phyloP scores from a whole-genome alignment of 2,329 filamentous ascomycete genomes.

The Phaeosphaeriaceae sp. region DNA sequence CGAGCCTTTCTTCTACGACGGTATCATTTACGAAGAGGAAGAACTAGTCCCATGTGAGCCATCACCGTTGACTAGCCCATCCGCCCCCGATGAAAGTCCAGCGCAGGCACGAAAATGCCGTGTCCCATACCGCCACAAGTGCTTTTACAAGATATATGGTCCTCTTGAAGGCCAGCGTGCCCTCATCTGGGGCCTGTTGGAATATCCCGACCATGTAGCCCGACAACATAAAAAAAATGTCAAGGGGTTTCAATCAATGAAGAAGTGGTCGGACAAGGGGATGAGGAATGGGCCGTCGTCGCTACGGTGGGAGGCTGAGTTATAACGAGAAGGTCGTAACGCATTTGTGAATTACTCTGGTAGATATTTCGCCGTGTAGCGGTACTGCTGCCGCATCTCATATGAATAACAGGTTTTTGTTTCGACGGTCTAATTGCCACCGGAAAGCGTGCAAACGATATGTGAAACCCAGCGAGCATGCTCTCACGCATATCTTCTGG shows the following conservation, averaged over 20 bases:
- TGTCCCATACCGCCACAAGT: not conserved
- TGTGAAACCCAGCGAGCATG: too few species aligned
- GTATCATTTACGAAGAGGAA: not conserved
- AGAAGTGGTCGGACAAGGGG: not conserved
- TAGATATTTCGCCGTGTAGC: too few species aligned
- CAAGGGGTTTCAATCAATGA: not conserved
- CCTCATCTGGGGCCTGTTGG: not conserved
- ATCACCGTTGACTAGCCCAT: not conserved
- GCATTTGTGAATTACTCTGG: too few species aligned
- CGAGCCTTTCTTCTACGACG: not conserved
- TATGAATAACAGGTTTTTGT: too few species aligned
- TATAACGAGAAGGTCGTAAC: not conserved
- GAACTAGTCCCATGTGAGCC: not conserved
- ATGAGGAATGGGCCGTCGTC: not conserved
- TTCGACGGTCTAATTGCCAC: too few species aligned
- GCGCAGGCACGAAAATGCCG: not conserved
- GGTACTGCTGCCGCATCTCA: too few species aligned
- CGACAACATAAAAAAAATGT: not conserved
- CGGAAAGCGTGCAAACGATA: too few species aligned
- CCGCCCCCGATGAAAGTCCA: too few species aligned
- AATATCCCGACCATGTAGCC: not conserved
- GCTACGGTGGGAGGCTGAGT: not conserved
- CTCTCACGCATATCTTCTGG: too few species aligned
- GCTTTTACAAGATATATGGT: not conserved
- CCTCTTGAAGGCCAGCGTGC: not conserved